Percentiles rank a stretch among this genome's conserved stretches.
phyloP scores from a whole-genome alignment of 345 rosid genomes.

The Hibiscus syriacus region DNA sequence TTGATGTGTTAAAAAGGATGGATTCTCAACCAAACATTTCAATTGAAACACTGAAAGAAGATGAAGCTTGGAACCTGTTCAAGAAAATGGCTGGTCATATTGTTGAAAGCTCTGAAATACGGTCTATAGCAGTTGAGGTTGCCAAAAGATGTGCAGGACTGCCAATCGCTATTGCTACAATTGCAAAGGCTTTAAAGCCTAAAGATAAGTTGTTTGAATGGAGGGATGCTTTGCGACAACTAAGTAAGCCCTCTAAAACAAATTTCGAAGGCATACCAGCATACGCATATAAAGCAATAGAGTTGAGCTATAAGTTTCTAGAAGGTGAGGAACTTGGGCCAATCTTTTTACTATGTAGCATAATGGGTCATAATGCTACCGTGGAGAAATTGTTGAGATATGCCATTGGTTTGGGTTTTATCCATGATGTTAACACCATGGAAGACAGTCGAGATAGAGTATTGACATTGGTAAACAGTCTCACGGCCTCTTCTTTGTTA shows the following conservation, averaged over 20 bases:
- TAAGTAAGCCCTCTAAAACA: neutral
- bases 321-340: neutral
- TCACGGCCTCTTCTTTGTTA: neutral
- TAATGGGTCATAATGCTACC: neutral
- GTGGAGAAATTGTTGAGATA: neutral
- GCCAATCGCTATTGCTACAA: conserved; percentile 12
- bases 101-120: neutral
- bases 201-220: neutral
- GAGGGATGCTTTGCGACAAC: neutral
- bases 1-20: neutral
- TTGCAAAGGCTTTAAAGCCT: conserved; percentile 13
- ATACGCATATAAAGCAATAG: neutral
- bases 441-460: conserved; percentile 1
- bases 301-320: neutral
- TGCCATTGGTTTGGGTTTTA: no score
- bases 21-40: neutral
- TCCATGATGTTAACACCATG: neutral
- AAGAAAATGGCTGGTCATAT: neutral
- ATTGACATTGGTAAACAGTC: neutral
- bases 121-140: neutral
- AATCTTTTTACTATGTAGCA: conserved; percentile 13
- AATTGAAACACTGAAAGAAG: neutral
- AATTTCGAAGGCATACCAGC: neutral
- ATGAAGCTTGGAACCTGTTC: conserved; percentile 22
- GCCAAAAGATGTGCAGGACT: conserved; percentile 18